Evolutionary conservation across 2,329 filamentous ascomycete genomes (phyloP), one percentile per base, ranked within the genome.

Genomic region (Fusarium fracticaudum): DNA sequence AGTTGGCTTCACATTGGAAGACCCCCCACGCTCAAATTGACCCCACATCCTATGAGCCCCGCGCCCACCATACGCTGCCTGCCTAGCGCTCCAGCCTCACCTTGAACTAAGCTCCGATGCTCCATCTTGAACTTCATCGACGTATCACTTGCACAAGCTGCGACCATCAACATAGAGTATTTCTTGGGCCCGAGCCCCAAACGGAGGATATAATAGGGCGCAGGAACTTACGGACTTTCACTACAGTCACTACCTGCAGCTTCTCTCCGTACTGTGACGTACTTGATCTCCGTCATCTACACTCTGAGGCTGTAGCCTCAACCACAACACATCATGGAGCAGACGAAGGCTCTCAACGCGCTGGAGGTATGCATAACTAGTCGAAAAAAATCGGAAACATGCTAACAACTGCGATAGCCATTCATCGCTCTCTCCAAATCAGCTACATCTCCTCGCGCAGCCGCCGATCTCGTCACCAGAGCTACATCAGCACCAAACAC

Each of bases 401-500:
- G 17, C 61, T 71, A 38, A 69, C 63, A n/a, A 6, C 20, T 4
- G 8, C 85, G 88, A 17, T 86, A 98, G 87, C 95, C 95, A n/a
- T 98, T 96, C 85, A 86, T 99, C 69, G 93, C 93, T 60, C 93
- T 98, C 74, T 93, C 93, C 79, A 96, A 95, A 81, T 93, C 94
- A 17, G 94, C 94, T 72, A 94, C 91, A 12, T 94, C 95, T 17
- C 92, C 94, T 45, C 92, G 93, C 77, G 94, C 95, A 67, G 93
- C 95, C 47, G 92, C 93, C 79, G 95, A 98, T 81, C 90, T 98
- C 61, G 90, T 98, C 81, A 91, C 88, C 50, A 94, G 95, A 84
- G 96, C 95, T 71, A 98, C 95, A 58, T 95, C 94, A n/a, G 92
- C 92, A 64, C 91, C 93, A 35, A 94, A 95, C 83, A 97, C 95